Evolutionary conservation across 1,139 yeast species (phyloP).

Genomic region (Taiozyma sp.): DNA sequence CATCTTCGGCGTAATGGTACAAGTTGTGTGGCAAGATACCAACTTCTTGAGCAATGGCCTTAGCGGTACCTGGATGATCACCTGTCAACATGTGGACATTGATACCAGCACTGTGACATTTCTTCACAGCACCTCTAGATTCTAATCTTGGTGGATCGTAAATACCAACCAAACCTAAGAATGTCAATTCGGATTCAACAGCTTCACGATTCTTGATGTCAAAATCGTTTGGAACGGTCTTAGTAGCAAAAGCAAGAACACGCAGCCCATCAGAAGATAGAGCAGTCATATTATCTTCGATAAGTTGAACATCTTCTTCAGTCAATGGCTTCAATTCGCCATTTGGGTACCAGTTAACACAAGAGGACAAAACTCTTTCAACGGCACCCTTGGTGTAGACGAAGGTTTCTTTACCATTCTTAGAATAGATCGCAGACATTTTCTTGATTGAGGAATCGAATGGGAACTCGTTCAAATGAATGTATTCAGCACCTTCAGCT

Average conservation of each 20-base stretch:
- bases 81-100: slow-evolving; percentile 85
- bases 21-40: slow-evolving; percentile 74
- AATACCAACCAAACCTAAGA: slow-evolving; percentile 71
- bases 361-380: slow-evolving; percentile 58
- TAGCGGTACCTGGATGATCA: slow-evolving; percentile 79
- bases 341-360: slow-evolving; percentile 48
- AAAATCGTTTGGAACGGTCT: slow-evolving; percentile 25
- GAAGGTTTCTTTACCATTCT: slow-evolving; percentile 26
- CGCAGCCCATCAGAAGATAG: slow-evolving; percentile 68
- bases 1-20: slow-evolving; percentile 55
- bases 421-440: slow-evolving; percentile 58
- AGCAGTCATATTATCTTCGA: slow-evolving; percentile 55
- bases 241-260: slow-evolving; percentile 65
- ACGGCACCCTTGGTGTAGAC: slow-evolving; percentile 77
- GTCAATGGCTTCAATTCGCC: slow-evolving; percentile 34
- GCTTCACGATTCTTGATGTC: slow-evolving; percentile 38
- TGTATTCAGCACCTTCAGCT: slow-evolving; percentile 28
- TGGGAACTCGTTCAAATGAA: slow-evolving; percentile 62
- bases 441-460: slow-evolving; percentile 75
- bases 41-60: slow-evolving; percentile 79
- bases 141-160: slow-evolving; percentile 81
- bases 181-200: slow-evolving; percentile 51
- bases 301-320: slow-evolving; percentile 33
- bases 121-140: slow-evolving; percentile 59
- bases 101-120: slow-evolving; percentile 72